These are phyloP conservation scores for Physcomitrellopsis africana DNA, from an alignment of 225 moss, liverwort and hornwort species.

Conservation along the genomic window DNA sequence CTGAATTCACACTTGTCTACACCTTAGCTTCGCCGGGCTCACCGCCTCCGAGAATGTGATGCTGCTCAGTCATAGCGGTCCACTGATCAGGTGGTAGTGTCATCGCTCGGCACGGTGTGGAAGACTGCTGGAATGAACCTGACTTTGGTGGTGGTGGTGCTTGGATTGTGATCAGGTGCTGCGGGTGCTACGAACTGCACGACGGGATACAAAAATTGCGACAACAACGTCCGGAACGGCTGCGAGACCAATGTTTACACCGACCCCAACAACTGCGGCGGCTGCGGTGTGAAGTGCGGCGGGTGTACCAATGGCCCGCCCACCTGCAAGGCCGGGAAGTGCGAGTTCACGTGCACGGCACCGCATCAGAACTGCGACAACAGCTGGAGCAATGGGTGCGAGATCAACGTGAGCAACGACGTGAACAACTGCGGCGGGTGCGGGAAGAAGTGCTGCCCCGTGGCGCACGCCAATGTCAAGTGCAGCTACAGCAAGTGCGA, in stretches of 20 bases:
- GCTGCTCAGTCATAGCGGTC: too few relatives aligned
- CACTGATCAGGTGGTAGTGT: too few relatives aligned
- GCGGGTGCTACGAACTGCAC: slow-evolving; percentile 11
- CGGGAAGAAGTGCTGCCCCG: slow-evolving; percentile 9
- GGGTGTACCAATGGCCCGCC: slow-evolving; percentile 5
- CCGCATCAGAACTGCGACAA: slow-evolving; percentile 7
- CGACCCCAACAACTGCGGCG: slow-evolving; percentile 34
- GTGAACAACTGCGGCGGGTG: slow-evolving; percentile 23
- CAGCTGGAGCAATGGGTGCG: slow-evolving; percentile 28
- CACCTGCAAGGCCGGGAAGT: neutral
- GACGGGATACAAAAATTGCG: slow-evolving; percentile 16
- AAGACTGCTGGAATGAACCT: neutral
- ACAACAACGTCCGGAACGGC: neutral
- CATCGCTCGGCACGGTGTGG: too few relatives aligned
- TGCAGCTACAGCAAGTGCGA: slow-evolving; percentile 9
- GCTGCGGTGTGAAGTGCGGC: slow-evolving; percentile 26
- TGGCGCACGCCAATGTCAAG: neutral
- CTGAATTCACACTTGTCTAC: neutral
- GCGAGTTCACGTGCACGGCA: slow-evolving; percentile 11
- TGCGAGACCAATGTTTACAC: slow-evolving; percentile 22
- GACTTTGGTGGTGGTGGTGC: too few relatives aligned
- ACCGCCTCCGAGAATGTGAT: too few relatives aligned
- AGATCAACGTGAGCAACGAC: neutral
- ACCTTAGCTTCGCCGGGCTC: too few relatives aligned
- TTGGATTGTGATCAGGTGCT: slow-evolving; percentile 1